phyloP scores from a whole-genome alignment of 2,329 filamentous ascomycete genomes.

The Colletotrichum falcatum region DNA sequence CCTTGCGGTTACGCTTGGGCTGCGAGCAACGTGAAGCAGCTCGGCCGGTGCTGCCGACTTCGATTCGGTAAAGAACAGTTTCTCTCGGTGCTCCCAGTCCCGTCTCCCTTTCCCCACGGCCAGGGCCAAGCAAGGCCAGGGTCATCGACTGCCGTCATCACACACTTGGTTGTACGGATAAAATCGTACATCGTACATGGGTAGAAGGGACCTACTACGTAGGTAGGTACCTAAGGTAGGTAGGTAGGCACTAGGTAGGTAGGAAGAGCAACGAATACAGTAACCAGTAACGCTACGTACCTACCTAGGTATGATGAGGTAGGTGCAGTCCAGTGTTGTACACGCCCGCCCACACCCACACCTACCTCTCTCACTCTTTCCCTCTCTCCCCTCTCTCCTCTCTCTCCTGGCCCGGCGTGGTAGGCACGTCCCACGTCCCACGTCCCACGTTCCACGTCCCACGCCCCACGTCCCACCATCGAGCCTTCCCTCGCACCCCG shows the following conservation, averaged over 20 bases:
- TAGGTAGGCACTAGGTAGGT: not conserved
- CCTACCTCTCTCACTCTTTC: not conserved
- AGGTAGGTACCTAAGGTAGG: not conserved
- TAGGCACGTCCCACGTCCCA: constrained; percentile 29
- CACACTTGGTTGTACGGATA: not conserved
- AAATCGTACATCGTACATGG: too few relatives aligned
- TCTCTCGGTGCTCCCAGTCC: too few relatives aligned
- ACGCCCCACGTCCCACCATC: constrained; percentile 13
- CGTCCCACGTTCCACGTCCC: constrained; percentile 8
- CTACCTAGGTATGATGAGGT: too few relatives aligned
- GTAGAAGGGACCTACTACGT: too few relatives aligned
- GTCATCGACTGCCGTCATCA: not conserved
- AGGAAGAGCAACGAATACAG: too few relatives aligned
- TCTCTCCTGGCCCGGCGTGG: not conserved
- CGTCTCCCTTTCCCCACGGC: not conserved
- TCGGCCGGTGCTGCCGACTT: not conserved
- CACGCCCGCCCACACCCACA: not conserved
- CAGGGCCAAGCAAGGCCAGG: not conserved
- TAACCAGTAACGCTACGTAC: too few relatives aligned
- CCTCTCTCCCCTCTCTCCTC: not conserved
- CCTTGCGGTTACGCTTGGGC: not conserved
- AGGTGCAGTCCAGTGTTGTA: not conserved
- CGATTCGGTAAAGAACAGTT: not conserved
- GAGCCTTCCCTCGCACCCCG: constrained; percentile 18
- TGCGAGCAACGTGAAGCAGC: constrained; percentile 19